Evolutionary conservation across 2,329 filamentous ascomycete genomes (phyloP).

Genomic region (Epichloe gansuensis): DNA sequence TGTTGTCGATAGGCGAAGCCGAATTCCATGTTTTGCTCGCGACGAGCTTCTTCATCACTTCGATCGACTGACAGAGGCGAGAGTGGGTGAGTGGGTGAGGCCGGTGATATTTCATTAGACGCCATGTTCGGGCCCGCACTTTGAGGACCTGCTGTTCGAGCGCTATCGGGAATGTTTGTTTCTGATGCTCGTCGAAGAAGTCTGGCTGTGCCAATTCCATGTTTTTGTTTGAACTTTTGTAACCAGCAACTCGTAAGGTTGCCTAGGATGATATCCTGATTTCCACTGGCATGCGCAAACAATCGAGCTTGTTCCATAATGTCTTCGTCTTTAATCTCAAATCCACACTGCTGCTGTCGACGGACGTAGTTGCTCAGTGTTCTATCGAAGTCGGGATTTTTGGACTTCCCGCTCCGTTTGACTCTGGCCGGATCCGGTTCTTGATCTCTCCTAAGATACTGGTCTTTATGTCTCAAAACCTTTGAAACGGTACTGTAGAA

Average conservation of each 20-base stretch:
- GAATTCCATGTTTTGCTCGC: slow-evolving; percentile 22
- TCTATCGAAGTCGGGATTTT: slow-evolving; percentile 81
- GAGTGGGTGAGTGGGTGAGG: slow-evolving; percentile 53
- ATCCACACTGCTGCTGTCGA: slow-evolving; percentile 67
- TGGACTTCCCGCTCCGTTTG: slow-evolving; percentile 65
- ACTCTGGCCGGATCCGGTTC: slow-evolving; percentile 44
- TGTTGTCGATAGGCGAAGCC: slow-evolving; percentile 21
- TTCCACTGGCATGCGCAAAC: slow-evolving; percentile 60
- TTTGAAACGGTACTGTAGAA: slow-evolving; percentile 85
- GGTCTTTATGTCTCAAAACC: slow-evolving; percentile 86
- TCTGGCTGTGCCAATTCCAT: slow-evolving; percentile 42
- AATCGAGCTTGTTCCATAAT: slow-evolving; percentile 75
- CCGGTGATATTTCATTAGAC: slow-evolving; percentile 53
- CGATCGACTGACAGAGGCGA: slow-evolving; percentile 60
- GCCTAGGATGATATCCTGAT: slow-evolving; percentile 59
- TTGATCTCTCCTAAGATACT: slow-evolving; percentile 80
- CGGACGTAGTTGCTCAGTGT: slow-evolving; percentile 78
- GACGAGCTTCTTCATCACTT: slow-evolving; percentile 56
- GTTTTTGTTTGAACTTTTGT: slow-evolving; percentile 91
- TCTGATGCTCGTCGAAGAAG: slow-evolving; percentile 48
- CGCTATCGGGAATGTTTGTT: slow-evolving; percentile 59
- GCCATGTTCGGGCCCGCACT: slow-evolving; percentile 24
- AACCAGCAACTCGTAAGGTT: slow-evolving; percentile 69
- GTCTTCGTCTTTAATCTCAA: slow-evolving; percentile 62
- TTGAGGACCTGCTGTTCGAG: slow-evolving; percentile 31